These are phyloP conservation scores for Phallus indusiatus DNA, from an alignment of 768 basidiomycete species.

Conservation along the genomic window DNA sequence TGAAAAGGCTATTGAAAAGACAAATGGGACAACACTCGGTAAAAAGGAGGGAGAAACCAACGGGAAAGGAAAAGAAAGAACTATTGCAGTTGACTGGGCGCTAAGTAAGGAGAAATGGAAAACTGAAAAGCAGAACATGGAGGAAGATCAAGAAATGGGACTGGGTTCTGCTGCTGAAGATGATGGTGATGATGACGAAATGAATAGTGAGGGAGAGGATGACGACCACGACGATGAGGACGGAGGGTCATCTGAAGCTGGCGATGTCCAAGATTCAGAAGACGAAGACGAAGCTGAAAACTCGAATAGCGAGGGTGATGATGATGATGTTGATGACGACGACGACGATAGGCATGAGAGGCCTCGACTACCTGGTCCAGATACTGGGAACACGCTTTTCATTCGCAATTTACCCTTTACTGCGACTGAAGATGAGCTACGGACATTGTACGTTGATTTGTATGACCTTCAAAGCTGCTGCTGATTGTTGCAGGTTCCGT, in stretches of 20 bases:
- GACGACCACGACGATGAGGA: slow-evolving; percentile 38
- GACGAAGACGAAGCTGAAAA: slow-evolving; percentile 18
- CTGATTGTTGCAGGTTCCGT: slow-evolving; percentile 55
- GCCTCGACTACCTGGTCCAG: slow-evolving; percentile 71
- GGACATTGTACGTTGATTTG: slow-evolving; percentile 51
- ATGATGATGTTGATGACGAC: slow-evolving; percentile 19
- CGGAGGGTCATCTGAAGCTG: slow-evolving; percentile 11
- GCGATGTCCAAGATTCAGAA: slow-evolving; percentile 30
- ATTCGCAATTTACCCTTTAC: slow-evolving; percentile 88
- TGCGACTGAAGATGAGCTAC: slow-evolving; percentile 88
- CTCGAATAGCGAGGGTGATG: slow-evolving; percentile 19
- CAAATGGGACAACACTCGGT: slow-evolving; percentile 65
- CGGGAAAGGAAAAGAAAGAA: slow-evolving; percentile 37
- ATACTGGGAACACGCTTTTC: slow-evolving; percentile 87
- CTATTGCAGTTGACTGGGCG: slow-evolving; percentile 94
- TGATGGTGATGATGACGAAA: slow-evolving; percentile 17
- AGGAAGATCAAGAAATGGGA: slow-evolving; percentile 19
- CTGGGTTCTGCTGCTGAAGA: slow-evolving; percentile 14
- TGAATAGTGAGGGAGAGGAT: slow-evolving; percentile 28
- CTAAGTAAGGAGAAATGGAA: slow-evolving; percentile 90
- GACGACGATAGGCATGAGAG: slow-evolving; percentile 34
- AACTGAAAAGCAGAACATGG: slow-evolving; percentile 57
- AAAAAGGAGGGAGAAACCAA: slow-evolving; percentile 29
- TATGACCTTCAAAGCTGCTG: not conserved
- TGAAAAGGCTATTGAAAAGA: slow-evolving; percentile 65